These are phyloP conservation scores for Dendrobium catenatum DNA, from an alignment of 106 monocot species.

Conservation along the genomic window DNA sequence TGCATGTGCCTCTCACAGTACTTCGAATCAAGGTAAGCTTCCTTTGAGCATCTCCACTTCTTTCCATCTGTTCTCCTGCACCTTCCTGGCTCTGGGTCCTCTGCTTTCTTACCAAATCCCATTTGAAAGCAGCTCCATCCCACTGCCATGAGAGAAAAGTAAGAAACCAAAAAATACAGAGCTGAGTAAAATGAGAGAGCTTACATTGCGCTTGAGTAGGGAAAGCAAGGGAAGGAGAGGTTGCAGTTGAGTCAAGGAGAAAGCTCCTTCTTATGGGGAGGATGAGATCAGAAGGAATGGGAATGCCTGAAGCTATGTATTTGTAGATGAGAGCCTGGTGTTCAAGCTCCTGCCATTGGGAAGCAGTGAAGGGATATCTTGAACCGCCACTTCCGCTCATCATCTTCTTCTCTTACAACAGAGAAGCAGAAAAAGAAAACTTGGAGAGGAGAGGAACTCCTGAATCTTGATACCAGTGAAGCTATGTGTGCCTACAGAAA, in stretches of 20 bases:
- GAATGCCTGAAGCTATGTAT: slow-evolving; percentile 49
- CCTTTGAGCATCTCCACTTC: slow-evolving; percentile 22
- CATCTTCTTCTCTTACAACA: slow-evolving; percentile 5
- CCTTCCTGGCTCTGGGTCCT: slow-evolving; percentile 14
- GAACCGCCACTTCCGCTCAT: slow-evolving; percentile 20
- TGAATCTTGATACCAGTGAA: background rate
- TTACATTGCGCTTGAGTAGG: slow-evolving; percentile 7
- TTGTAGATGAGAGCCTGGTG: slow-evolving; percentile 66
- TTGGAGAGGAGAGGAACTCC: background rate
- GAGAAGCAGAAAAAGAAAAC: background rate
- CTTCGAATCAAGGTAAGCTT: slow-evolving; percentile 16
- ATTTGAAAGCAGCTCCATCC: slow-evolving; percentile 8
- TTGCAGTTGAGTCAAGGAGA: slow-evolving; percentile 16
- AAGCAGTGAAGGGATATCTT: slow-evolving; percentile 51
- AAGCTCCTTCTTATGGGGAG: slow-evolving; percentile 41
- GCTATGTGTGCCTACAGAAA: background rate
- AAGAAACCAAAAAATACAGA: background rate
- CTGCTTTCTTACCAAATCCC: slow-evolving; percentile 12
- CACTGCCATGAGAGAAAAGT: background rate
- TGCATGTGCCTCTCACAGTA: slow-evolving; percentile 27
- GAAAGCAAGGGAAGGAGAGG: slow-evolving; percentile 8
- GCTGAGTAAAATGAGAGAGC: background rate
- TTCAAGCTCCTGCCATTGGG: slow-evolving; percentile 65
- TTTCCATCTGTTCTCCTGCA: slow-evolving; percentile 18
- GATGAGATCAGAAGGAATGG: slow-evolving; percentile 60